Percentiles rank a stretch among this genome's conserved stretches.
These are phyloP conservation scores for Vaccinium vitisidaea DNA, from an alignment of 148 eudicot species.

Conservation along the genomic window DNA sequence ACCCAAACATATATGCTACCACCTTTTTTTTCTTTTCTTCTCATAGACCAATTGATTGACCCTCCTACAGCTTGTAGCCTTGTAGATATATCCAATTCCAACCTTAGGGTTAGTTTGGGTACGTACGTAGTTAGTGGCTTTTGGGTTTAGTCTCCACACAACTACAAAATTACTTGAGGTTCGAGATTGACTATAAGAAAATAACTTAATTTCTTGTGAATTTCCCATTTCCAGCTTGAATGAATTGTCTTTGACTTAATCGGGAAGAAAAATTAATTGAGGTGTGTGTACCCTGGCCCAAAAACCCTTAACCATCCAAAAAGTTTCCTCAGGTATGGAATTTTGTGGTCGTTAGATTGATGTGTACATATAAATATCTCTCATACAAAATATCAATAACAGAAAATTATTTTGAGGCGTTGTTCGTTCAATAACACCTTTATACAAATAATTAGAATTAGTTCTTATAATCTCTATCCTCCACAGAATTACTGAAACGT, in stretches of 20 bases:
- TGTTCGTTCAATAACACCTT: background rate
- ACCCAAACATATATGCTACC: constrained; percentile 27
- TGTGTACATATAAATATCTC: too few species aligned
- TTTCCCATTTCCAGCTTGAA: too few species aligned
- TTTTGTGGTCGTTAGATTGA: background rate
- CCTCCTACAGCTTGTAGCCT: constrained; percentile 15
- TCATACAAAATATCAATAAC: background rate
- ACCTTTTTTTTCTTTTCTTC: background rate
- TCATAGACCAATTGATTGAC: constrained; percentile 10
- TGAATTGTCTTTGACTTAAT: too few species aligned
- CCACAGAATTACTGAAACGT: background rate
- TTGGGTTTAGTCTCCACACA: background rate
- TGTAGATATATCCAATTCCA: constrained; percentile 14
- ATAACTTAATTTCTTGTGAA: too few species aligned
- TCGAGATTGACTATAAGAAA: too few species aligned
- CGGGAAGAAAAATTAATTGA: too few species aligned
- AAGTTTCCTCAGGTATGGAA: background rate
- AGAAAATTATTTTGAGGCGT: background rate
- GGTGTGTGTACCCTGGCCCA: too few species aligned
- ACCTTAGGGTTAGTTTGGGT: background rate
- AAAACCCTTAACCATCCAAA: too few species aligned
- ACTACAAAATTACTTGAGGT: too few species aligned
- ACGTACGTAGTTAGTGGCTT: too few species aligned
- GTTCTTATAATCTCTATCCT: background rate
- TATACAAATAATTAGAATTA: too few species aligned